A percentile compares a stretch with the other conserved stretches of the same genome.
Evolutionary conservation across 805 yeast species (phyloP).

Genomic region (Jamesozyma rosinii): DNA sequence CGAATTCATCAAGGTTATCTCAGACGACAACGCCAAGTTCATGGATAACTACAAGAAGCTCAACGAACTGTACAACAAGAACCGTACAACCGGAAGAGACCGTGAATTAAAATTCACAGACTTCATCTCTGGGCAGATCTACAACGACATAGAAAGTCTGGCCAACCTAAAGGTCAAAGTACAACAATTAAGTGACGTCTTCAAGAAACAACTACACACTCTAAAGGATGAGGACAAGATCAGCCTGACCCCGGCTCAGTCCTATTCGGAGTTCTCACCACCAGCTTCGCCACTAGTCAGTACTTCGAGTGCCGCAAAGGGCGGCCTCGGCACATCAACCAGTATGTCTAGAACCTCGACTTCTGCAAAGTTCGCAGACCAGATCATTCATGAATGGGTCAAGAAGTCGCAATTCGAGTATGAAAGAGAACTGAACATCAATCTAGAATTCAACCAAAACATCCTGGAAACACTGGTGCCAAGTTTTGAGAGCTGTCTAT

Average conservation of each 20-base stretch:
- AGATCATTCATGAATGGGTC: slow-evolving; percentile 23
- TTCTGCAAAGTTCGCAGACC: slow-evolving; percentile 17
- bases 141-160: slow-evolving; percentile 27
- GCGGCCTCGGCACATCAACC: slow-evolving; percentile 3
- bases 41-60: slow-evolving; percentile 13
- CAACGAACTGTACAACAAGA: slow-evolving; percentile 19
- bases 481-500: slow-evolving; percentile 39
- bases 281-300: background rate
- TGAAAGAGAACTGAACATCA: slow-evolving; percentile 24
- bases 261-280: background rate
- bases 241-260: background rate
- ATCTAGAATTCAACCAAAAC: slow-evolving; percentile 22
- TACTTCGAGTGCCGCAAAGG: slow-evolving; percentile 4
- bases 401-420: slow-evolving; percentile 27
- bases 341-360: slow-evolving; percentile 8
- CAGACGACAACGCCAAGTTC: slow-evolving; percentile 12
- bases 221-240: slow-evolving; percentile 10
- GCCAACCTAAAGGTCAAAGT: slow-evolving; percentile 17
- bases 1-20: slow-evolving; percentile 5
- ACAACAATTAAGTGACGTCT: slow-evolving; percentile 14
- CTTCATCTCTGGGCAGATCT: slow-evolving; percentile 19
- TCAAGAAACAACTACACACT: slow-evolving; percentile 24
- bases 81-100: slow-evolving; percentile 8
- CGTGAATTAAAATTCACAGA: slow-evolving; percentile 24
- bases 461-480: slow-evolving; percentile 37